phyloP scores from a whole-genome alignment of 495 filamentous ascomycete genomes.

The Xylaria castorea region DNA sequence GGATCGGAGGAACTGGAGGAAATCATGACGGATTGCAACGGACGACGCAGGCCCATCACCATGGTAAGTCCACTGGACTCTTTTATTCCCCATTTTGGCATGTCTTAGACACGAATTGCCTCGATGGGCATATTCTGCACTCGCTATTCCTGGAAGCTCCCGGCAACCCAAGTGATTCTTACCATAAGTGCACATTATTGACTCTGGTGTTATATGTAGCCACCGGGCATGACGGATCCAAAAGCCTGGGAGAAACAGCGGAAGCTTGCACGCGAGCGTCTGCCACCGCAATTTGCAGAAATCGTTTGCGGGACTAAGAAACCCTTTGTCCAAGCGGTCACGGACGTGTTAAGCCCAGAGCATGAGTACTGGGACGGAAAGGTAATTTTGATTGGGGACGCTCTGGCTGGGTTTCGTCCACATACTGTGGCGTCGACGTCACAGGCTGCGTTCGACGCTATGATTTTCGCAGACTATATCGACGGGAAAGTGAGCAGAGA shows the following conservation, averaged over 20 bases:
- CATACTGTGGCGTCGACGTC: conserved; percentile 60
- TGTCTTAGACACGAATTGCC: too few relatives aligned
- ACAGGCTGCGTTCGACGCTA: conserved; percentile 58
- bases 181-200: too few relatives aligned
- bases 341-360: conserved; percentile 55
- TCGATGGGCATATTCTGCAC: too few relatives aligned
- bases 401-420: conserved; percentile 62
- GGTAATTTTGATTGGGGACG: conserved; percentile 63
- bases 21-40: conserved; percentile 61
- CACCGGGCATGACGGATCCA: conserved; percentile 52
- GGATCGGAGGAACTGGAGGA: conserved; percentile 52
- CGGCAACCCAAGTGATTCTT: too few relatives aligned
- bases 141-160: too few relatives aligned
- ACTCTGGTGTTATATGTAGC: too few relatives aligned
- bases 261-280: conserved; percentile 44
- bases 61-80: too few relatives aligned
- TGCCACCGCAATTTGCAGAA: conserved; percentile 62
- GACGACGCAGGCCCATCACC: conserved; percentile 53
- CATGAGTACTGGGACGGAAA: conserved; percentile 56
- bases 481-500: conserved; percentile 47
- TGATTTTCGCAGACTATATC: conserved; percentile 53
- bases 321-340: conserved; percentile 64
- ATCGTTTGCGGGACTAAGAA: conserved; percentile 53
- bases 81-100: too few relatives aligned
- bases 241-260: conserved; percentile 54